A percentile compares a stretch with the other conserved stretches of the same genome.
phyloP scores from a whole-genome alignment of 257 asterid species.

The Ocimum tenuiflorum region DNA sequence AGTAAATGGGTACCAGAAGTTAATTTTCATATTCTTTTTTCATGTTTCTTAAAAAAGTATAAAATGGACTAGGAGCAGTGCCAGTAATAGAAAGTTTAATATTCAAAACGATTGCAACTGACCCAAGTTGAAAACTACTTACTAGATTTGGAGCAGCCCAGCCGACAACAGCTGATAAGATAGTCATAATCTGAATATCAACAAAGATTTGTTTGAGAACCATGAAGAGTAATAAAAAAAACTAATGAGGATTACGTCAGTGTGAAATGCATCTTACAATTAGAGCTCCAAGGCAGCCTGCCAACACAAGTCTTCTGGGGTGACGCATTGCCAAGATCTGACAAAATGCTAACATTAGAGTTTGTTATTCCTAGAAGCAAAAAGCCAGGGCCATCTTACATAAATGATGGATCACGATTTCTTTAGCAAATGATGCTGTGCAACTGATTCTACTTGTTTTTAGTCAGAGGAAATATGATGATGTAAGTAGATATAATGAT shows the following conservation, averaged over 20 bases:
- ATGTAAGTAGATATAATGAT: background rate
- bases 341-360: conserved; percentile 13
- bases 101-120: background rate
- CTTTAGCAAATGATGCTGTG: background rate
- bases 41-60: background rate
- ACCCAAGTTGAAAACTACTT: conserved; percentile 9
- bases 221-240: conserved; percentile 9
- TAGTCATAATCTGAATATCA: conserved; percentile 74
- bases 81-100: background rate
- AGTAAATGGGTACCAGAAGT: background rate
- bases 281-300: conserved; percentile 91
- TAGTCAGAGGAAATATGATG: background rate
- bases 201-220: conserved; percentile 3
- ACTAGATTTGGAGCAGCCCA: conserved; percentile 99
- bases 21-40: background rate
- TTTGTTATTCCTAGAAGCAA: background rate
- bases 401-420: background rate
- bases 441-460: background rate
- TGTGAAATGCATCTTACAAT: conserved; percentile 48
- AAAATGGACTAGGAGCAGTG: background rate
- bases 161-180: conserved; percentile 86
- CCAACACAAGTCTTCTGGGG: conserved; percentile 83
- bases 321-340: conserved; percentile 98
- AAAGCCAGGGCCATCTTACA: background rate
- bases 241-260: background rate